These are phyloP conservation scores for Penicillium sp. DNA, from an alignment of 2,329 filamentous ascomycete species.

Conservation along the genomic window DNA sequence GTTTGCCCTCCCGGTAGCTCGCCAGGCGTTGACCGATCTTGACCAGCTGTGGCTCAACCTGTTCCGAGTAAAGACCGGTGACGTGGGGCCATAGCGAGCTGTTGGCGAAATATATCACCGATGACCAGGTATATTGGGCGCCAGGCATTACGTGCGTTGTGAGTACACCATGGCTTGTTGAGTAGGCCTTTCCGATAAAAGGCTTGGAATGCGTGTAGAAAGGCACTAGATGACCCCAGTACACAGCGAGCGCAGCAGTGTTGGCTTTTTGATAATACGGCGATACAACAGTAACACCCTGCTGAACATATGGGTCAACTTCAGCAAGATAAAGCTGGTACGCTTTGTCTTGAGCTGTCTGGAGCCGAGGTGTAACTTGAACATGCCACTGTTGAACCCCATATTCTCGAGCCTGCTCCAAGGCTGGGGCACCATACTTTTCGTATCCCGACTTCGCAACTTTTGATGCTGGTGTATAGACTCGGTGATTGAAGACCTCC, in stretches of 20 bases:
- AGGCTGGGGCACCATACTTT: slow-evolving; percentile 73
- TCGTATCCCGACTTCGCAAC: slow-evolving; percentile 64
- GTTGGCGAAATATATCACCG: slow-evolving; percentile 70
- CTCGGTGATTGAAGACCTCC: slow-evolving; percentile 55
- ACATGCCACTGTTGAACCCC: slow-evolving; percentile 75
- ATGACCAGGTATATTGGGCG: slow-evolving; percentile 69
- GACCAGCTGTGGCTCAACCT: slow-evolving; percentile 91
- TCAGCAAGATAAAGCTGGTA: slow-evolving; percentile 68
- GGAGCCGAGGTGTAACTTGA: slow-evolving; percentile 73
- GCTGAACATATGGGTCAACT: slow-evolving; percentile 73
- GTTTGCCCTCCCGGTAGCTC: slow-evolving; percentile 60
- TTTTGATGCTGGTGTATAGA: slow-evolving; percentile 69
- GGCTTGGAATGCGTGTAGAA: slow-evolving; percentile 74
- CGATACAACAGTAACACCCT: slow-evolving; percentile 56
- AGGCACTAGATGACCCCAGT: slow-evolving; percentile 66
- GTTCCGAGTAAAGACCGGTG: slow-evolving; percentile 79
- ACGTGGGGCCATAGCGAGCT: slow-evolving; percentile 79
- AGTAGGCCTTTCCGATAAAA: slow-evolving; percentile 70
- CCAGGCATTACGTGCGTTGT: slow-evolving; percentile 72
- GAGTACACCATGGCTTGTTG: slow-evolving; percentile 66
- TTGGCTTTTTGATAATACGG: slow-evolving; percentile 80
- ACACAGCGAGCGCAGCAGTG: slow-evolving; percentile 45
- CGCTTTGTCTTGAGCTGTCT: slow-evolving; percentile 63
- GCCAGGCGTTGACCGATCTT: slow-evolving; percentile 90
- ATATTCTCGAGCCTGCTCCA: slow-evolving; percentile 68